These are phyloP conservation scores for Aspergillus sp. DNA, from an alignment of 2,329 filamentous ascomycete genomes.

Conservation along the genomic window DNA sequence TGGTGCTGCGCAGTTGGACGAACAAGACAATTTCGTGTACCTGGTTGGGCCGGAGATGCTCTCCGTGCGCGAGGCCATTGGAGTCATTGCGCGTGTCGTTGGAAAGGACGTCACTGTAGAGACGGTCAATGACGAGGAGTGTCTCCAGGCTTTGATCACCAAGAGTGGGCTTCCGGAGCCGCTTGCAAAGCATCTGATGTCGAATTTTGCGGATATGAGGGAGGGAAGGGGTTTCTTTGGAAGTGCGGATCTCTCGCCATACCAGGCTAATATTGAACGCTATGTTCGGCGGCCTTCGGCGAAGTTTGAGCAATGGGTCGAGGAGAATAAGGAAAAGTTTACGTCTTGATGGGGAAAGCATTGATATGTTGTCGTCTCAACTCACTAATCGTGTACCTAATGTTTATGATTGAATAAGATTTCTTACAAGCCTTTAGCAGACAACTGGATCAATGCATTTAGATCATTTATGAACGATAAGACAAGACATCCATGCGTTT, in stretches of 20 bases:
- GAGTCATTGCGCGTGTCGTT: slow-evolving; percentile 5
- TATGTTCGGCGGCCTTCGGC: slow-evolving; percentile 29
- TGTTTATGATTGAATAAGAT: too few relatives aligned
- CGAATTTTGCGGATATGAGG: not conserved
- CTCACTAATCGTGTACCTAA: too few relatives aligned
- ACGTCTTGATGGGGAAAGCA: slow-evolving; percentile 1
- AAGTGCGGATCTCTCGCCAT: slow-evolving; percentile 5
- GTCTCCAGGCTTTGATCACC: not conserved
- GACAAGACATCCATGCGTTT: too few relatives aligned
- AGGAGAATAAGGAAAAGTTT: slow-evolving; percentile 27
- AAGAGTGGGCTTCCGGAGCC: not conserved
- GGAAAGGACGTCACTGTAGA: slow-evolving; percentile 2
- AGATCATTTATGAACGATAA: too few relatives aligned
- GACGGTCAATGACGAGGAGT: not conserved
- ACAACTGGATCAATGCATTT: too few relatives aligned
- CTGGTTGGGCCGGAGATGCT: slow-evolving; percentile 12
- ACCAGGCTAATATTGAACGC: slow-evolving; percentile 29
- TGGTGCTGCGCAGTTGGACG: slow-evolving; percentile 24
- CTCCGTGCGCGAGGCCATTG: slow-evolving; percentile 6
- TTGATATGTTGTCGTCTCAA: too few relatives aligned
- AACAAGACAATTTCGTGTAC: slow-evolving; percentile 19
- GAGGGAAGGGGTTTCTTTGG: not conserved
- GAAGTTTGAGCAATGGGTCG: slow-evolving; percentile 34
- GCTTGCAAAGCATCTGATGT: not conserved
- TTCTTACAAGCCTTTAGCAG: too few relatives aligned